Evolutionary conservation across 2,329 filamentous ascomycete species (phyloP), one percentile per base, ranked within the genome.

Genomic region (Beauveria australis): DNA sequence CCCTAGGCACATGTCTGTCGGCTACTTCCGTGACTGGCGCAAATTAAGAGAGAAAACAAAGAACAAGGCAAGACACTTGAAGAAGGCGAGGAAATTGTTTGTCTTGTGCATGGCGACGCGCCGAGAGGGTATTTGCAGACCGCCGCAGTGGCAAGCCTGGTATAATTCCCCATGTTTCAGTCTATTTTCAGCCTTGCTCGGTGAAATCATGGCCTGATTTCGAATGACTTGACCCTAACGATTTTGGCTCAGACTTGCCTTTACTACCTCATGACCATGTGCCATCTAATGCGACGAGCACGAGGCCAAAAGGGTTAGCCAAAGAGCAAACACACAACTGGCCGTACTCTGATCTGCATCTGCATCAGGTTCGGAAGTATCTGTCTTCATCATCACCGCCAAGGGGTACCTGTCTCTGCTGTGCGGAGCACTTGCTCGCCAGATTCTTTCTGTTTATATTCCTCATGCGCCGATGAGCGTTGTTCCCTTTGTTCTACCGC

Each of bases 331-430:
- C 80, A 64, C 81, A 74, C 80, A 76, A 62, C 68, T 65, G 63
- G 61, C 61, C 33, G 19, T 41, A 55, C 33, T 44, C 40, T 7
- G 19, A 16, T 47, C 41, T n/a, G 58, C 58, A 37, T 41, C 61
- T 60, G 51, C 22, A 60, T 60, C 58, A 66, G 74, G 78, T 81
- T 89, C 85, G 80, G 86, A 86, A 89, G 87, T 89, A 89, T 89
- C 87, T 89, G 86, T 54, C 28, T 76, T 75, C 70, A 76, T 88
- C 86, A 87, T 89, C 86, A 89, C 73, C 64, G 84, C 85, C 78
- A 67, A 63, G 53, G 52, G 18, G n/a, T 49, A 47, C 26, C 33
- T 26, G 7, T 61, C 8, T 47, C 24, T 30, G 8, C 47, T 10
- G 22, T 47, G 43, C 40, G 30, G n/a, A 44, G 55, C 55, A 51